Evolutionary conservation across 2,329 filamentous ascomycete species (phyloP), one percentile per base, ranked within the genome.

Genomic region (Podosphaera leucotricha): DNA sequence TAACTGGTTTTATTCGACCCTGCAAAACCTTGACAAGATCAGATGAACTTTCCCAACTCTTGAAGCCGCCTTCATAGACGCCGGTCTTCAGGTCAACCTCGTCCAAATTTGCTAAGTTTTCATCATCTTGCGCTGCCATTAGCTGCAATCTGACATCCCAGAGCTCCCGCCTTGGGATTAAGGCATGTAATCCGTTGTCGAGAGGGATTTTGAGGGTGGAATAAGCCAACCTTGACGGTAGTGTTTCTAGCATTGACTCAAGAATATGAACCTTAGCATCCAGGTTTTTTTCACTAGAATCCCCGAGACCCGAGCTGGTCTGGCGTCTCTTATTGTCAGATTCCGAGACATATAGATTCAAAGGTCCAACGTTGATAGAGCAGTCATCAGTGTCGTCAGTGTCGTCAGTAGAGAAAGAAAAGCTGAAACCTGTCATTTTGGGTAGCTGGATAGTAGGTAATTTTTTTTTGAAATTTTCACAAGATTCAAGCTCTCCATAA

Each of bases 11-110:
- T 15, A 13, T 28, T 2, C 19, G 16, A 37, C 43, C 43, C 35
- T 48, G 41, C 35, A 55, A 38, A 18, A 79, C 72, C 55, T 75
- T 80, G 43, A 82, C 79, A 16, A 90, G 65, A 57, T 90, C 82
- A 43, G 85, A 66, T 47, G 78, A 83, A 61, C 81, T 86, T 62
- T 90, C 82, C 82, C 82, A 90, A 54, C 79, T 86, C 64, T 90
- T 90, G 64, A 87, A 85, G 20, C 82, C 82, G 46, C 82, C 82
- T 61, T 90, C 82, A 60, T 90, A 90, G 47, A 87, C 72, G 43
- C 81, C 81, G 45, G 80, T 80, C 59, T 75, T 79, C 50, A 90
- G 76, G 59, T 90, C 82, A 49, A 80, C 75, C 48, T 70, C 67
- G 35, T 73, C 76, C 30, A 83, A 63, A 1, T 62, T 61, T 6